phyloP scores from a whole-genome alignment of 805 yeast genomes.

The Kodamaea kaohsiungensis region DNA sequence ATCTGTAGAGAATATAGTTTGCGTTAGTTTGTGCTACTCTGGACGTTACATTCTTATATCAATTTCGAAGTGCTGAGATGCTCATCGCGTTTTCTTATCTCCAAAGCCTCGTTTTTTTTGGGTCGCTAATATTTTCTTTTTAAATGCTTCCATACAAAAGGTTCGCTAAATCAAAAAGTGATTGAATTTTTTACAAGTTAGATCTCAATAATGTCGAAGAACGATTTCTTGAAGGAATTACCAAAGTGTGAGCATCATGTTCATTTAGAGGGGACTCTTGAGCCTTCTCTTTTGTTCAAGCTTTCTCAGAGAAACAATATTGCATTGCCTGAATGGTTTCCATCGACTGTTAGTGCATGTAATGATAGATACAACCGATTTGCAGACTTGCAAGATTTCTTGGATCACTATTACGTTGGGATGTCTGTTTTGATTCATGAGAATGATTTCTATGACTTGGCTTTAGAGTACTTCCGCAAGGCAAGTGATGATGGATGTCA shows the following conservation, averaged over 20 bases:
- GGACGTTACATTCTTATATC: not conserved
- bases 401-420: constrained; percentile 78
- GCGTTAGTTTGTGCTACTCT: not conserved
- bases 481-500: constrained; percentile 59
- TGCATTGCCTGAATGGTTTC: constrained; percentile 61
- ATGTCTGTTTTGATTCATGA: constrained; percentile 71
- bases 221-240: constrained; percentile 42
- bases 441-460: constrained; percentile 73
- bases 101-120: not conserved
- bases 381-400: constrained; percentile 72
- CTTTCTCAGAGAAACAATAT: constrained; percentile 67
- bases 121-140: not conserved
- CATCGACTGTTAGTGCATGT: constrained; percentile 53
- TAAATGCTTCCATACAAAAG: not conserved
- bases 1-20: not conserved
- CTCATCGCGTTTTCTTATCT: not conserved
- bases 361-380: constrained; percentile 58
- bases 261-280: constrained; percentile 77
- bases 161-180: not conserved
- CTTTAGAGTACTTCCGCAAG: constrained; percentile 68
- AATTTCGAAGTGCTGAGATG: not conserved
- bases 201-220: constrained; percentile 3
- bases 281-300: constrained; percentile 70
- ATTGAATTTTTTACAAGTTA: not conserved
- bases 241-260: constrained; percentile 90